phyloP scores from a whole-genome alignment of 352 stramenopile genomes.

The Phytopythium aichiense region DNA sequence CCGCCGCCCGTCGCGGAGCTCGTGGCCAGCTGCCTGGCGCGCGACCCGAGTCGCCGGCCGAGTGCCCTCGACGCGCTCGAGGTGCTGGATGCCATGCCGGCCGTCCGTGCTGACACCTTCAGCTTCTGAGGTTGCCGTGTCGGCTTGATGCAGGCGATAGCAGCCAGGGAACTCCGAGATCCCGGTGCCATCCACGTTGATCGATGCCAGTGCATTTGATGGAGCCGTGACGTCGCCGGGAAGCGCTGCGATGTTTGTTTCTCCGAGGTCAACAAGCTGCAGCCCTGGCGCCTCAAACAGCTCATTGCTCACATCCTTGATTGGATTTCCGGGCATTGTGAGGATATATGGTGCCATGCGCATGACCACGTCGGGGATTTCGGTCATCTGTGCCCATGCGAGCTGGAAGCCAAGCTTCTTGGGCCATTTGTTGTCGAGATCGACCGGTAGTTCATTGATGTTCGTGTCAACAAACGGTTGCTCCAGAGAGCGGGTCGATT shows the following conservation, averaged over 20 bases:
- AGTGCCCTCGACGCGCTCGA: conserved; percentile 19
- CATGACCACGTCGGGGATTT: not conserved
- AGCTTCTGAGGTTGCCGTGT: no score
- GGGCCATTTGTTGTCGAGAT: not conserved
- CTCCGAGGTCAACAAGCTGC: not conserved
- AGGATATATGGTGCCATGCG: not conserved
- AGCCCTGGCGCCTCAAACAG: not conserved
- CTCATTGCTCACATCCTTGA: not conserved
- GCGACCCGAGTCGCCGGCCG: conserved; percentile 23
- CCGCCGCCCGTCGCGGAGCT: conserved; percentile 25
- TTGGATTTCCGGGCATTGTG: not conserved
- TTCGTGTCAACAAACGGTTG: no score
- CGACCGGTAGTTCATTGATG: not conserved
- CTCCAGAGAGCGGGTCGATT: no score
- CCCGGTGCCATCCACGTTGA: not conserved
- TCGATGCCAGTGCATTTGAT: not conserved
- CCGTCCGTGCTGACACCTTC: conserved; percentile 20
- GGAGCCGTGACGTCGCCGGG: not conserved
- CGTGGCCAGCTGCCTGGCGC: conserved; percentile 22
- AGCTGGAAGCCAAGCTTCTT: not conserved
- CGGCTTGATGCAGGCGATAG: no score
- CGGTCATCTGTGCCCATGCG: not conserved
- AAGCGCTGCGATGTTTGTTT: not conserved
- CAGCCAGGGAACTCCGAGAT: not conserved
- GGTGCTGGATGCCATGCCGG: conserved; percentile 14